phyloP scores from a whole-genome alignment of 108 stramenopile genomes.

The Pseudonitzschia pungens region DNA sequence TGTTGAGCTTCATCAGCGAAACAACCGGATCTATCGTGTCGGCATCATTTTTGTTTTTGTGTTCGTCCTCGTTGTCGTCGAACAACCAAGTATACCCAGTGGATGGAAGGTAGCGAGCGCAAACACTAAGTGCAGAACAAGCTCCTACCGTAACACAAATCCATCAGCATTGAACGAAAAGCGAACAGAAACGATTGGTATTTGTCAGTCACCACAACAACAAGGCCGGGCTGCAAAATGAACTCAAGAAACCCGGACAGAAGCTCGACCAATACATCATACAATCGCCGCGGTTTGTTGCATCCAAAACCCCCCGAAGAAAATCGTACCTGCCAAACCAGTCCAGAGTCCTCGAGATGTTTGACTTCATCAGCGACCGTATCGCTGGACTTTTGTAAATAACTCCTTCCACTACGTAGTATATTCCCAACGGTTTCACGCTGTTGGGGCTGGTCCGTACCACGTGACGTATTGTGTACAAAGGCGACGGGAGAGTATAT shows the following conservation, averaged over 20 bases:
- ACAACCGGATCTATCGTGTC: constrained; percentile 47
- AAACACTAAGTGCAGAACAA: constrained; percentile 67
- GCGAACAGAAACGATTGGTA: not conserved
- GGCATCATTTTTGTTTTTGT: constrained; percentile 25
- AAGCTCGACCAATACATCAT: not conserved
- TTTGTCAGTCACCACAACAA: not conserved
- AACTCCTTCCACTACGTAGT: constrained; percentile 86
- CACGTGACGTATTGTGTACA: constrained; percentile 83
- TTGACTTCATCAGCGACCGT: constrained; percentile 78
- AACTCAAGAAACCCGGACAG: not conserved
- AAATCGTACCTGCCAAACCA: constrained; percentile 40
- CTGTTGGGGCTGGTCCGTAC: constrained; percentile 55
- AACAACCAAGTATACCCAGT: constrained; percentile 82
- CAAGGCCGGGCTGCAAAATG: not conserved
- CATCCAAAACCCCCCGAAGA: not conserved
- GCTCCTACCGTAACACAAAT: constrained; percentile 41
- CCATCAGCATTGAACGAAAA: not conserved
- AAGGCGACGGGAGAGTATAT: constrained; percentile 61
- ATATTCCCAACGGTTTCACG: constrained; percentile 73
- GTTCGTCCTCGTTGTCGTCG: constrained; percentile 39
- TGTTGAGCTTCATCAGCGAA: constrained; percentile 49
- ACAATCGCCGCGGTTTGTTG: not conserved
- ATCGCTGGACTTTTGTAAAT: constrained; percentile 82
- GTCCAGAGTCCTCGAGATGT: constrained; percentile 68
- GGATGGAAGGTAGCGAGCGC: constrained; percentile 74